Conservation (phyloP, 345 rosid species). For the Capsella bursapastoris region DNA sequence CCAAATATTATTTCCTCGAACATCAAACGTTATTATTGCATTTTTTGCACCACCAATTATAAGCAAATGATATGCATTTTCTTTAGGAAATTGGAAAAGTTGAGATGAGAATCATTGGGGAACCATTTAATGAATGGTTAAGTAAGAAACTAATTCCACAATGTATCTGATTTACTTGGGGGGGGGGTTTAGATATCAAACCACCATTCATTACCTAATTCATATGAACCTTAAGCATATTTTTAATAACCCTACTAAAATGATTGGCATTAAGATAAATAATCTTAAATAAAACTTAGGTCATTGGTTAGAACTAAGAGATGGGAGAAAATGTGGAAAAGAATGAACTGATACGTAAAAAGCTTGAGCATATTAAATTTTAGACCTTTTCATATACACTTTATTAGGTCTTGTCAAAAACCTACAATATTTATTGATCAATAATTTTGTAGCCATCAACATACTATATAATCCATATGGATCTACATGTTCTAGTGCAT, state of each 20-base stretch:
- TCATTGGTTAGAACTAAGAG: conserved; percentile 9
- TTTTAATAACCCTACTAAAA: not conserved
- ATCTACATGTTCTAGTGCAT: conserved; percentile 17
- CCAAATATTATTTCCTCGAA: no score
- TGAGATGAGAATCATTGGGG: not conserved
- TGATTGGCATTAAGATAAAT: not conserved
- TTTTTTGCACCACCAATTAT: not conserved
- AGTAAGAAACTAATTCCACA: not conserved
- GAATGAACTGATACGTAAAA: conserved; percentile 12
- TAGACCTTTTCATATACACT: not conserved
- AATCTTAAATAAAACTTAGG: not conserved
- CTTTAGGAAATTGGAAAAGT: not conserved
- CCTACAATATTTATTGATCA: conserved; percentile 14
- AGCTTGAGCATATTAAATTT: conserved; percentile 22
- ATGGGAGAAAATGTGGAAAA: not conserved
- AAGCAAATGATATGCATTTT: not conserved
- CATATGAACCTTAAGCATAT: not conserved
- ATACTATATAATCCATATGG: not conserved
- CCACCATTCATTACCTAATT: conserved; percentile 1
- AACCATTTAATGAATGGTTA: not conserved
- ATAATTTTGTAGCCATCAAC: conserved; percentile 22
- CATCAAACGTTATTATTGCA: no score
- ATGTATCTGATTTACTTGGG: not conserved
- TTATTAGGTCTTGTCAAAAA: not conserved
- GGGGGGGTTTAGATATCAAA: no score